phyloP scores from a whole-genome alignment of 257 asterid genomes.

The Penstemon barbatus region DNA sequence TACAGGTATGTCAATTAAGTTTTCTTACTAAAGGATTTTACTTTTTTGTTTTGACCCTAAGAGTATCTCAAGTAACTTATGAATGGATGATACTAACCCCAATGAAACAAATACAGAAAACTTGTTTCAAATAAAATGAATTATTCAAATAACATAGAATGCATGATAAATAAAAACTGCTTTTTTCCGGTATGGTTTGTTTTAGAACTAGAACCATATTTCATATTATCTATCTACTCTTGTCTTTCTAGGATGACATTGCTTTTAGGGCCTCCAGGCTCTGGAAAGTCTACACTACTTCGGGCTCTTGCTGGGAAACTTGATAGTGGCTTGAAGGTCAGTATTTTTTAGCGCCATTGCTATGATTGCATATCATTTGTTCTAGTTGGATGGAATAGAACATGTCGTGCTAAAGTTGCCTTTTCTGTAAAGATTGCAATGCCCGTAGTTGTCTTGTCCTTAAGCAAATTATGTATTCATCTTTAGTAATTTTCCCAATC shows the following conservation, averaged over 20 bases:
- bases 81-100: background rate
- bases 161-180: background rate
- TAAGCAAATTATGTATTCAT: background rate
- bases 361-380: conserved; percentile 1
- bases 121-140: background rate
- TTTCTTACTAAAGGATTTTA: background rate
- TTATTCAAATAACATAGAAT: background rate
- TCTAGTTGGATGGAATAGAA: conserved; percentile 13
- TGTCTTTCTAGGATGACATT: conserved; percentile 69
- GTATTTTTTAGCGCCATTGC: conserved; percentile 23
- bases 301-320: conserved; percentile 85
- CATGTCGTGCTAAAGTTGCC: background rate
- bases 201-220: background rate
- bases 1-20: background rate
- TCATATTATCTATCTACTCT: background rate
- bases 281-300: conserved; percentile 85
- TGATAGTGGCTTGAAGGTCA: conserved; percentile 61
- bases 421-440: background rate
- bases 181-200: background rate
- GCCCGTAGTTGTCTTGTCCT: background rate
- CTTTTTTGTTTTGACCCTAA: background rate
- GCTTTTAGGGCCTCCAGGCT: conserved; percentile 93
- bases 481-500: background rate
- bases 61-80: background rate
- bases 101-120: background rate